phyloP scores from a whole-genome alignment of 805 yeast genomes.

The Saturnispora ahearnii region DNA sequence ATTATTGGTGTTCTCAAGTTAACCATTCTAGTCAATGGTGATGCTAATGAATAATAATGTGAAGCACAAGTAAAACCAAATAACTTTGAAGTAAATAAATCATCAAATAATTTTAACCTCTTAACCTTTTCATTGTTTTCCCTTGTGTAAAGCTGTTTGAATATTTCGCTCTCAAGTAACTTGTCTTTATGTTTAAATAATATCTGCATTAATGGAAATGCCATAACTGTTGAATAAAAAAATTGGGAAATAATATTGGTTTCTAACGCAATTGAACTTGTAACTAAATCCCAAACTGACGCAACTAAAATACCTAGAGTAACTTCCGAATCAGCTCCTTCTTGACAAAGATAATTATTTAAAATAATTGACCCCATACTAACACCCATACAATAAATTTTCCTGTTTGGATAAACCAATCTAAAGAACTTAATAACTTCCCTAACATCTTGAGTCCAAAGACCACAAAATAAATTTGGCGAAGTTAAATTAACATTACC shows the following conservation, averaged over 20 bases:
- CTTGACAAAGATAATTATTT: conserved; percentile 65
- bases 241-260: conserved; percentile 33
- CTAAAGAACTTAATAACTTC: conserved; percentile 44
- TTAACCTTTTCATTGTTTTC: conserved; percentile 15
- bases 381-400: conserved; percentile 63
- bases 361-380: conserved; percentile 72
- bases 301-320: conserved; percentile 54
- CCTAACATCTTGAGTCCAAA: conserved; percentile 63
- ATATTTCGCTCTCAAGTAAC: conserved; percentile 26
- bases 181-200: conserved; percentile 34
- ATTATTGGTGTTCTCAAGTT: conserved; percentile 55
- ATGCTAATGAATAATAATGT: conserved; percentile 58
- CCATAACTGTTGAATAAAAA: conserved; percentile 44
- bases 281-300: conserved; percentile 65
- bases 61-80: conserved; percentile 55
- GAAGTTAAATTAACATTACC: conserved; percentile 59
- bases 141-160: conserved; percentile 16
- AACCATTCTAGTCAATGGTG: conserved; percentile 44
- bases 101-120: conserved; percentile 51
- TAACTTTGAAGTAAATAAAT: conserved; percentile 51
- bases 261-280: conserved; percentile 38
- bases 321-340: conserved; percentile 37
- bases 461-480: conserved; percentile 60
- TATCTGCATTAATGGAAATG: conserved; percentile 36
- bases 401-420: conserved; percentile 47